Conservation (phyloP, 306 rosid species). For the Ochetophila trinervis region DNA sequence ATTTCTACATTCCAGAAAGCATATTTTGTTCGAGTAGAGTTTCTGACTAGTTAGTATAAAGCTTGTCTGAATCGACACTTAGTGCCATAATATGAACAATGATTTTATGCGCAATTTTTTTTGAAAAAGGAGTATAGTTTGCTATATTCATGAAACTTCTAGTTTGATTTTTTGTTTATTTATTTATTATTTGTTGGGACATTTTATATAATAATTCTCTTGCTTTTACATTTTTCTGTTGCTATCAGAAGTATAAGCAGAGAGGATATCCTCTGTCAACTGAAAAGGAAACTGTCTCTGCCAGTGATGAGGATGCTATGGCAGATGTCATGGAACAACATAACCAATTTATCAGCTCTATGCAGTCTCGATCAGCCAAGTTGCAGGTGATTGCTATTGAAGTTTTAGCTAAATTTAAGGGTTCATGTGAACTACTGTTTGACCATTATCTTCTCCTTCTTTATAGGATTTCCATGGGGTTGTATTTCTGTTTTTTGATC, state of each 20-base stretch:
- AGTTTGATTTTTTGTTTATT: neutral
- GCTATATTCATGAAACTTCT: too few species aligned
- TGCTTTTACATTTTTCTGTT: conserved; percentile 9
- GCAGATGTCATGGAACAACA: conserved; percentile 81
- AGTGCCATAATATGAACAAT: too few species aligned
- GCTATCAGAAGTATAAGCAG: conserved; percentile 46
- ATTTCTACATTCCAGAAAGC: too few species aligned
- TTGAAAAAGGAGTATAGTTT: too few species aligned
- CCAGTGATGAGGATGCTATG: conserved; percentile 81
- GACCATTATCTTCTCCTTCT: neutral
- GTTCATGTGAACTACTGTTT: neutral
- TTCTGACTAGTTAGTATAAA: too few species aligned
- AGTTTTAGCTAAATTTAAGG: neutral
- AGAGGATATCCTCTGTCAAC: conserved; percentile 62
- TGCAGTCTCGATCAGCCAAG: conserved; percentile 90
- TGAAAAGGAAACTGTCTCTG: conserved; percentile 73
- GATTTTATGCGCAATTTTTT: too few species aligned
- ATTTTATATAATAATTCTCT: conserved; percentile 2
- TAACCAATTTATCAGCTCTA: conserved; percentile 71
- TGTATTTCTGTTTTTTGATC: neutral
- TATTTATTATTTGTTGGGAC: neutral
- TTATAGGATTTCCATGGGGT: neutral
- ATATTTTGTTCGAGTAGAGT: too few species aligned
- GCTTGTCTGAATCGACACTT: too few species aligned
- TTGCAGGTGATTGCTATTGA: conserved; percentile 59